Conservation (phyloP, 1,284 basidiomycete species). For the Peniophora sp. region DNA sequence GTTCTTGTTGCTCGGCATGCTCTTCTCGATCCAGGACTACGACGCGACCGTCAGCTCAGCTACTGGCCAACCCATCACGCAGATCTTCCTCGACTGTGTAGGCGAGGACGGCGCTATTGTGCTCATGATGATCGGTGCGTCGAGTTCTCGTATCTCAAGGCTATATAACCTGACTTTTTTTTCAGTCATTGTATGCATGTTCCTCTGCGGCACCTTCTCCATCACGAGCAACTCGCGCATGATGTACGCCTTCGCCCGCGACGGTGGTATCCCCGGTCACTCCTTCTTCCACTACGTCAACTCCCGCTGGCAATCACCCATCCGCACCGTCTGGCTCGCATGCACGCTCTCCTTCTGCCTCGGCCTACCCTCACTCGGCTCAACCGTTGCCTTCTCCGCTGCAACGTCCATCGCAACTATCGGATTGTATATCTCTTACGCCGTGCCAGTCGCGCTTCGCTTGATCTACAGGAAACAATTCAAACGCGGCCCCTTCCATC, state of each 20-base stretch:
- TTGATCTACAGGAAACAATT: constrained; percentile 54
- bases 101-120: constrained; percentile 65
- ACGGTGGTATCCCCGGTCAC: constrained; percentile 62
- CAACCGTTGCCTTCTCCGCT: constrained; percentile 63
- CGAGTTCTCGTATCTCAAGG: no score
- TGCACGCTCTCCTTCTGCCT: constrained; percentile 71
- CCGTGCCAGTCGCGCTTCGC: constrained; percentile 60
- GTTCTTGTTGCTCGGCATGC: constrained; percentile 62
- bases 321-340: constrained; percentile 72
- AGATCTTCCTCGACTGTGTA: constrained; percentile 70
- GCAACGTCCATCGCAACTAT: constrained; percentile 74
- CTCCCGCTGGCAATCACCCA: constrained; percentile 47
- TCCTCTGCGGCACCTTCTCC: constrained; percentile 49
- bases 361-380: constrained; percentile 63
- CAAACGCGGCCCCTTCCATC: constrained; percentile 64
- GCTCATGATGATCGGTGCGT: constrained; percentile 64
- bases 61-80: constrained; percentile 65
- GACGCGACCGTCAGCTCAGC: constrained; percentile 40
- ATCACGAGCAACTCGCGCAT: constrained; percentile 72
- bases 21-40: constrained; percentile 72
- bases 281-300: constrained; percentile 62
- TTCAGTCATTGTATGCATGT: constrained; percentile 52
- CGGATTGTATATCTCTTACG: constrained; percentile 70
- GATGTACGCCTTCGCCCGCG: constrained; percentile 72
- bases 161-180: no score